Base-by-base conservation (phyloP, 192 early-diverging fungal genomes). In the Coemansia sp. region DNA sequence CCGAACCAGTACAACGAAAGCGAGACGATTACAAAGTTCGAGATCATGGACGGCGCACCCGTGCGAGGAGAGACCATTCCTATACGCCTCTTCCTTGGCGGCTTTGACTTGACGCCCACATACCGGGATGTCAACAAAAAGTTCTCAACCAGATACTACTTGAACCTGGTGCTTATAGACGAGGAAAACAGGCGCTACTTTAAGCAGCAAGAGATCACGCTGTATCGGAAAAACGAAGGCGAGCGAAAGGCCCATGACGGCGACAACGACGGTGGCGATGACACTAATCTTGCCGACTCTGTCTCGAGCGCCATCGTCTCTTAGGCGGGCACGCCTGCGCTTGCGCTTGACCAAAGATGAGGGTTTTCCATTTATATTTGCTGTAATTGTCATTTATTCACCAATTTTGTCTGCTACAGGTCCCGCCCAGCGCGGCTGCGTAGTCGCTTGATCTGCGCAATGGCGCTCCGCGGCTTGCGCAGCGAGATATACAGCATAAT, bases 1-100 rank as follows among this genome's bases (percentile, higher is more conserved):
- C 96, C 94, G 22, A 98, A 98, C 71, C 93, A 97, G 72, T 97
- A 97, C 84, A 98, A 98, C 76, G 98, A 99, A 83, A 94, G 92
- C 79, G 98, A 99, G 79, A 98, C 95, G 0, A 92, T 99, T 42
- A 98, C 96, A 43, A 97, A 96, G 77, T 99, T 98, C 79, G 98
- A 99, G 74, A 99, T 99, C 70, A 99, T 99, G 98, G 98, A 99
- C 75, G 98, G 98, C 12, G 96, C 96, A 39, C 97, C 98, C 25
- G 96, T 96, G 19, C 87, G 68, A 82, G 89, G 94, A 14, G 98
- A 99, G 74, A 96, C 94, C 7, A 98, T 99, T 67, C 98, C 98
- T 35, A 99, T 99, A 70, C 93, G 98, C 32, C 83, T 99, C 41
- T 98, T 98, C 76, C 85, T 99, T 42, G 91, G 92, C 54, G 98